phyloP scores from a whole-genome alignment of 139 green algal genomes.

The Microglena sp. region DNA sequence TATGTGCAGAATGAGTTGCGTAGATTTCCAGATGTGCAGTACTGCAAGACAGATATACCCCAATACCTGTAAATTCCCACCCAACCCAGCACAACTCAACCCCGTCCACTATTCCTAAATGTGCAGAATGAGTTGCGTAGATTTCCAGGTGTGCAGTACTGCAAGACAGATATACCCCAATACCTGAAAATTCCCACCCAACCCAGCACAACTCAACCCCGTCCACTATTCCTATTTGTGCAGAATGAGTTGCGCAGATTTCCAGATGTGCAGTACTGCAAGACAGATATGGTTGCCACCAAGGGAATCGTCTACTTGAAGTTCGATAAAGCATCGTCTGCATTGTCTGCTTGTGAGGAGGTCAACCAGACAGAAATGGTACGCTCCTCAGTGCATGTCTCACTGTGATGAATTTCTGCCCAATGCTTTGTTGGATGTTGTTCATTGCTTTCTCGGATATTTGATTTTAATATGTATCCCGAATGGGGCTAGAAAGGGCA shows the following conservation, averaged over 20 bases:
- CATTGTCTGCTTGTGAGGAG: conserved; percentile 63
- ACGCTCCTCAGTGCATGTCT: not conserved
- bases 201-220: no score
- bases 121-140: conserved; percentile 53
- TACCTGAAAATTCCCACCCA: no score
- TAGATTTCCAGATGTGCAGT: no score
- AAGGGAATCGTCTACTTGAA: conserved; percentile 88
- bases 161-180: conserved; percentile 90
- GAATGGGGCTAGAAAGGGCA: conserved; percentile 70
- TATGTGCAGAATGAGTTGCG: no score
- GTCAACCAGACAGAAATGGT: conserved; percentile 45
- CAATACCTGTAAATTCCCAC: no score
- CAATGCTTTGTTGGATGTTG: not conserved
- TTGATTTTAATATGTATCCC: no score
- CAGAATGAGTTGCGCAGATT: conserved; percentile 60
- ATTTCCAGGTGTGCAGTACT: conserved; percentile 76
- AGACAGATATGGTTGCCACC: conserved; percentile 74
- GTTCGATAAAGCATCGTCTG: conserved; percentile 65
- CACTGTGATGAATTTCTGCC: not conserved
- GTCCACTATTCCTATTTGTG: no score
- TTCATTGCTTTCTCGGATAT: no score
- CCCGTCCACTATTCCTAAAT: no score
- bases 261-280: conserved; percentile 81
- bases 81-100: no score
- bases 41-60: no score